These are phyloP conservation scores for Saccharomycopsis sp. DNA, from an alignment of 805 yeast genomes.

Conservation along the genomic window DNA sequence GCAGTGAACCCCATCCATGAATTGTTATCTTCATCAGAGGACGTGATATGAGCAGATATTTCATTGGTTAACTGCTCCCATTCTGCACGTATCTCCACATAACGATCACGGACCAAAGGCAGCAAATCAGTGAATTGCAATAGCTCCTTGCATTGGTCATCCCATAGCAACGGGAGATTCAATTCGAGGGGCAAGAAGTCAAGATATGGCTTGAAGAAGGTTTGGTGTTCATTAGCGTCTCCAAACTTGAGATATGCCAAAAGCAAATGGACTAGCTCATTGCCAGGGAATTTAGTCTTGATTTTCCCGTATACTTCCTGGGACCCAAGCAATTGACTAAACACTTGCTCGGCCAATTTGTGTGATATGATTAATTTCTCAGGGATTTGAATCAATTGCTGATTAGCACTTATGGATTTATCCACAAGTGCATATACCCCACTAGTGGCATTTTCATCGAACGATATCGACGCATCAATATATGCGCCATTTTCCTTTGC, in stretches of 20 bases:
- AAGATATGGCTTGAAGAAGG: constrained; percentile 39
- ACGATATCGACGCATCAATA: constrained; percentile 32
- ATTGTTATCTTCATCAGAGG: constrained; percentile 20
- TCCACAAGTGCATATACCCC: constrained; percentile 33
- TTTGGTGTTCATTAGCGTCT: constrained; percentile 19
- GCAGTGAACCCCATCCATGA: constrained; percentile 62
- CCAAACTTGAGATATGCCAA: constrained; percentile 37
- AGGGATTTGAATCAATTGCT: constrained; percentile 36
- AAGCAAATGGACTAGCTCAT: constrained; percentile 33
- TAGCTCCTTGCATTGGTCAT: constrained; percentile 39
- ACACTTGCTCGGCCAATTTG: constrained; percentile 29
- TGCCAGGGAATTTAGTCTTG: constrained; percentile 22
- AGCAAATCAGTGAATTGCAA: constrained; percentile 63
- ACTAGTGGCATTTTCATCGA: constrained; percentile 26
- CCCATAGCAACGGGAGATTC: constrained; percentile 67
- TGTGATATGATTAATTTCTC: constrained; percentile 33
- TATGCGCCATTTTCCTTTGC: constrained; percentile 33
- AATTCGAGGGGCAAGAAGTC: constrained; percentile 41
- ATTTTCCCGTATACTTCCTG: not conserved
- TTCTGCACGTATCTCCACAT: constrained; percentile 43
- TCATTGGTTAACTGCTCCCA: constrained; percentile 37
- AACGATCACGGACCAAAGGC: constrained; percentile 47
- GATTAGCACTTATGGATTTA: constrained; percentile 6
- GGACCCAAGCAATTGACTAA: constrained; percentile 14
- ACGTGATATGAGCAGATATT: not conserved